Evolutionary conservation across 176 grass and related monocot genomes (phyloP).

Genomic region (Oryza punctata): DNA sequence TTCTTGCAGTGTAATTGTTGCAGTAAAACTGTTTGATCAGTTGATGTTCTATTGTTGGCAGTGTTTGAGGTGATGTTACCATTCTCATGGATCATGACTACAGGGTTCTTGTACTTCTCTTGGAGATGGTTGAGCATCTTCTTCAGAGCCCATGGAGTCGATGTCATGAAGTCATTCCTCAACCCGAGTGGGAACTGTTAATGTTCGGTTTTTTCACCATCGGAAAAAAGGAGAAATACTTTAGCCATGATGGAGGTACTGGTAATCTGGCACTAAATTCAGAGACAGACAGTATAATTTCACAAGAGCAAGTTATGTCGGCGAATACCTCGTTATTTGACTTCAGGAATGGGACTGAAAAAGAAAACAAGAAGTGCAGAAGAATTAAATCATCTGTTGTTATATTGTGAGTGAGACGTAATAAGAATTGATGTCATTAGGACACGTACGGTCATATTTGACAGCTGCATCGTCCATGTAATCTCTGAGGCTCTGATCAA

Average conservation of each 20-base stretch:
- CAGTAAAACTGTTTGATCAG: neutral
- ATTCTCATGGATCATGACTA: slow-evolving; percentile 83
- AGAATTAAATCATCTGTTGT: neutral
- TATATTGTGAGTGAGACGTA: slow-evolving; percentile 1
- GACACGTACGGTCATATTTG: slow-evolving; percentile 32
- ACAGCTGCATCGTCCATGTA: slow-evolving; percentile 75
- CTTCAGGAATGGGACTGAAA: slow-evolving; percentile 56
- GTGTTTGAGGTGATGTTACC: slow-evolving; percentile 38
- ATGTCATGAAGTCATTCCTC: neutral
- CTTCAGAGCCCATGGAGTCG: slow-evolving; percentile 68
- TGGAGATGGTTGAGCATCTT: slow-evolving; percentile 74
- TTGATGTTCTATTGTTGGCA: neutral
- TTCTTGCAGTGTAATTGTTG: too few species aligned
- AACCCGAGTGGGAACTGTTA: slow-evolving; percentile 6
- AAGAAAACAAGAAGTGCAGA: neutral
- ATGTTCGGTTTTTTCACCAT: neutral
- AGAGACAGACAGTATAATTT: neutral
- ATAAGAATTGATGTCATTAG: neutral
- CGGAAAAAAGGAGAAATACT: neutral
- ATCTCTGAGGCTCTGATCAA: slow-evolving; percentile 50
- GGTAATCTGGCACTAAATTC: slow-evolving; percentile 3
- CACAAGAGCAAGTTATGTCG: neutral
- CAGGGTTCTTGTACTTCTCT: slow-evolving; percentile 79
- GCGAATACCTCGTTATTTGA: slow-evolving; percentile 35
- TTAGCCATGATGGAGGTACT: neutral